Conservation (phyloP, 805 yeast species). For the Maudiozyma turicensis region DNA sequence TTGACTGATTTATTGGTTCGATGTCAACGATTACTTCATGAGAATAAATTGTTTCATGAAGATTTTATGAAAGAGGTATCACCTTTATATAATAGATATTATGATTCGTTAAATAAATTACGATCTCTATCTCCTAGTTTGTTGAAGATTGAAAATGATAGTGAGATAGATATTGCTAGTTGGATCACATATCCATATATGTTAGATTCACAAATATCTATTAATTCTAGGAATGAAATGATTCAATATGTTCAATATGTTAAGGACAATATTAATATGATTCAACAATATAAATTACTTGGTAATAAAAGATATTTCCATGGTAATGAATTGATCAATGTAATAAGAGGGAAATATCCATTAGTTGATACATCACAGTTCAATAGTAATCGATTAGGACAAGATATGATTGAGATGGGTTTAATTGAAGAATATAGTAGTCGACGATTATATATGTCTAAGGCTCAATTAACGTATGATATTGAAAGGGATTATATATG, state of each 20-base stretch:
- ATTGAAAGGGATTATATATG: slow-evolving; percentile 8
- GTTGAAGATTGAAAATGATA: no score
- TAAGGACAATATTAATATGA: background rate
- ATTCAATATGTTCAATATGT: background rate
- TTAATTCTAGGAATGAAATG: slow-evolving; percentile 12
- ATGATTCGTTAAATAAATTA: slow-evolving; percentile 4
- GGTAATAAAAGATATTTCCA: slow-evolving; percentile 15
- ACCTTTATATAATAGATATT: slow-evolving; percentile 5
- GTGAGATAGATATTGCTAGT: background rate
- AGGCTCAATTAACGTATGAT: slow-evolving; percentile 2
- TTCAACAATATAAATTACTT: background rate
- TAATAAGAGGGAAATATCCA: slow-evolving; percentile 14
- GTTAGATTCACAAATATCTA: background rate
- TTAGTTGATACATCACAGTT: slow-evolving; percentile 22
- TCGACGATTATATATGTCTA: background rate
- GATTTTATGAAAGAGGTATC: slow-evolving; percentile 7
- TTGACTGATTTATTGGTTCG: no score
- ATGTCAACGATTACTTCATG: background rate
- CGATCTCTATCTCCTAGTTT: background rate
- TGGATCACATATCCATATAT: background rate
- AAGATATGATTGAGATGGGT: slow-evolving; percentile 17
- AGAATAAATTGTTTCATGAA: slow-evolving; percentile 3
- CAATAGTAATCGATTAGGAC: slow-evolving; percentile 29
- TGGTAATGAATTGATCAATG: slow-evolving; percentile 19
- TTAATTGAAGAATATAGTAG: slow-evolving; percentile 12